Base-by-base conservation (phyloP, 441 rosid genomes). In the Gossypium schwendimanii region DNA sequence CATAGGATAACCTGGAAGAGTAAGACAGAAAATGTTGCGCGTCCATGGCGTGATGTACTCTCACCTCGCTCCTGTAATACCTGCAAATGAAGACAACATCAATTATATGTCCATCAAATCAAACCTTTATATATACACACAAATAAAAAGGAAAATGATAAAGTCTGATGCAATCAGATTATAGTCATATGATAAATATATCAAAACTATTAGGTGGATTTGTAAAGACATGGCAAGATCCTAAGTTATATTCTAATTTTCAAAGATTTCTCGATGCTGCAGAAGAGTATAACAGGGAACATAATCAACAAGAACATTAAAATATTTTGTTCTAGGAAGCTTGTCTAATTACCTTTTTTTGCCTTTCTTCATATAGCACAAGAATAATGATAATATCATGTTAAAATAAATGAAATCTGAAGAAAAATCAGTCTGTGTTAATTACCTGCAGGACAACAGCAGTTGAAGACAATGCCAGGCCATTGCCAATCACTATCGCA, bases 11-110 rank as follows among this genome's bases (percentile, higher is more conserved):
- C 99, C 99, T 95, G 99, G 75, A 95, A 95, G 68, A 95, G 94
- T 82, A 95, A 81, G 83, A 92, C 99, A 28, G 98, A 95, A 83
- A 95, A 92, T 72, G 99, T 88, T 72, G 99, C 99, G 45, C 99
- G 98, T 68, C 99, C 99, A 91, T 95, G 99, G 66, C 97, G 96
- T 11, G 98, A 95, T 76, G 99, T 95, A 82, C 97, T 95, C 86
- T 95, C 99, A 67, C 97, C 96, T 65, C 99, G 87, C 84, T 95
- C 99, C 79, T 92, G 99, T 84, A 95, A 88, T 76, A 95, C 99
- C 99, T 95, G 89, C 75, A 84, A 61, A 80, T 71, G 76, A 72
- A 20, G 45, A 70, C 54, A 75, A 70, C 9, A 20, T 75, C 31
- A 78, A 59, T 63, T 69, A 69, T 61, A 63, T 41, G 57, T 64